Evolutionary conservation across 2,329 filamentous ascomycete genomes (phyloP), one percentile per base, ranked within the genome.

Genomic region (Penicillium glabrum): DNA sequence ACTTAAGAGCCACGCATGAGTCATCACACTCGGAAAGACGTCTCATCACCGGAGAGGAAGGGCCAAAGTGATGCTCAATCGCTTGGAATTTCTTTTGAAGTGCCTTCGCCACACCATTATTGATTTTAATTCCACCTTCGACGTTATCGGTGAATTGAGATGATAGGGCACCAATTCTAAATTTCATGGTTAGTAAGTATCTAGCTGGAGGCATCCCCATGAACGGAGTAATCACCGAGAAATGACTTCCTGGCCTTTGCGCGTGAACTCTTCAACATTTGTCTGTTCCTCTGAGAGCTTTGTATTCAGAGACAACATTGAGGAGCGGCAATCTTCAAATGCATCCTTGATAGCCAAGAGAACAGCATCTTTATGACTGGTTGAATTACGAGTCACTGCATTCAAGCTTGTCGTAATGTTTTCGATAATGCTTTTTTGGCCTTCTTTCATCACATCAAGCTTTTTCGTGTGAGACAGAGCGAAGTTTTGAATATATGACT

Each of bases 401-500:
- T 63, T 37, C 5, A 69, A 62, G 0, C 53, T 61, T 4, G 59
- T 56, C 10, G 62, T 44, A 9, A 73, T 16, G 6, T 56, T 65
- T 10, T 57, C 60, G 2, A 60, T 33, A 19, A 71, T 56, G 13
- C 60, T 59, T n/a, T 56, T 44, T 43, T 74, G 71, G n/a, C 63
- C 62, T 6, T 56, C 47, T 56, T 51, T 62, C 19, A 73, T 56
- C 13, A 65, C 24, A 3, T 44, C 52, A 16, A 43, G 24, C 21
- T 56, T 48, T 19, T 33, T 41, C 19, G n/a, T 33, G 8, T 53
- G 51, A 9, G 27, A 33, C 24, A 29, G 19, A 37, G 51, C 24
- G n/a, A 23, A 43, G 9, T 41, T 65, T 33, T 69, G 66, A 14
- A 76, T 74, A 37, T 70, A 74, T 4, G 61, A 53, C 44, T 76